Base-by-base conservation (phyloP, 129 eudicot genomes). In the Ambrosia trifida region DNA sequence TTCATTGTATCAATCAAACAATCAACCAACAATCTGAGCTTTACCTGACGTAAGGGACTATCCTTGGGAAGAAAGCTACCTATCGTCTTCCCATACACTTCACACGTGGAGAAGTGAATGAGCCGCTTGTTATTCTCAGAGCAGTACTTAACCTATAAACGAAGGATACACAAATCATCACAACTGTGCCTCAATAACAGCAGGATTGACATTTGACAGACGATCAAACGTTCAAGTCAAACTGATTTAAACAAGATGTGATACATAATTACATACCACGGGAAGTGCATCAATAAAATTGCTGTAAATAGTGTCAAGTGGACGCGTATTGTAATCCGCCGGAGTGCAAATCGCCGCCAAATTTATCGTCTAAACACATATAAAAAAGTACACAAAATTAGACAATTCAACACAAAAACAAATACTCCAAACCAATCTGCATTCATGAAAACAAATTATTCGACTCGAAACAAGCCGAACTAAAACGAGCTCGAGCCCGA, bases 311-410 rank as follows among this genome's bases (percentile, higher is more conserved):
- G 99, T 94, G 76, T 94, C 99, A 24, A 94, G 89, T 10, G 99
- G 99, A 63, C 97, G 93, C 0, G 96, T 94, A 47, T 90, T 94
- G 86, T 94, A 90, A 75, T 94, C 97, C 20, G 99, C 97, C 38
- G 99, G 99, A 46, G 99, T 94, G 78, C 99, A 94, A 74, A 94
- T 94, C 51, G 99, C 99, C 20, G 97, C 99, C 72, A 94, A 84
- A 83, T 94, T 94, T 71, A 94, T 84, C 5, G 89, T 88, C 99
- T 94, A 61, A 64, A 69, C 17, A 65, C 69, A 38, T 24, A 54
- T 5, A 36, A 50, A 40, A 17, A 12, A 7, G 12, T 2, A 1
- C 9, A 40, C 35, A 3, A 30, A 46, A 65, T 54, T 24, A 54
- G 28, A 56, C 11, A 70, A 70, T 12, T 63, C 76, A 33, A 31